phyloP scores from a whole-genome alignment of 2,329 filamentous ascomycete species.

The Microdochium trichocladiopsis region DNA sequence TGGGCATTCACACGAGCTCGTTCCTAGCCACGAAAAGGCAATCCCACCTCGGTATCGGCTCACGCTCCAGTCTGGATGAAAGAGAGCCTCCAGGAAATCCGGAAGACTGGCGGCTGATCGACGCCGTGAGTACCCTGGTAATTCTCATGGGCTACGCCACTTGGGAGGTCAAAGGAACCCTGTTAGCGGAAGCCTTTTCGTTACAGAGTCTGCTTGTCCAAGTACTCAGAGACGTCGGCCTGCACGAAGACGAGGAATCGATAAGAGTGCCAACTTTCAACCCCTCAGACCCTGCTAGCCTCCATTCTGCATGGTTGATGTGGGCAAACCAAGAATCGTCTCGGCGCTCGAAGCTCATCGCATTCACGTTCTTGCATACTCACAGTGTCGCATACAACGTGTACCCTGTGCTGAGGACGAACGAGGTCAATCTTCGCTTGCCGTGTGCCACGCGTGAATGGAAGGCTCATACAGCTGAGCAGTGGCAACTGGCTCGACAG shows the following conservation, averaged over 20 bases:
- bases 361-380: conserved; percentile 29
- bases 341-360: conserved; percentile 26
- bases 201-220: conserved; percentile 24
- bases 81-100: not conserved
- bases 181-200: conserved; percentile 25
- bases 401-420: conserved; percentile 26
- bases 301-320: conserved; percentile 15
- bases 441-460: conserved; percentile 28
- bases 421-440: conserved; percentile 25
- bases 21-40: conserved; percentile 13
- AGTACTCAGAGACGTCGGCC: conserved; percentile 23
- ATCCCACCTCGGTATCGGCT: not conserved
- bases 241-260: conserved; percentile 16
- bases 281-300: conserved; percentile 3
- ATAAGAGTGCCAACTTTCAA: not conserved
- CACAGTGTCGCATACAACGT: conserved; percentile 30
- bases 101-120: conserved; percentile 19
- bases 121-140: conserved; percentile 24
- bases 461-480: conserved; percentile 20
- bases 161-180: conserved; percentile 23
- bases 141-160: conserved; percentile 29
- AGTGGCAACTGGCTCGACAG: conserved; percentile 18
- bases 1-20: conserved; percentile 16
- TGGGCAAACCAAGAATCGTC: conserved; percentile 24
- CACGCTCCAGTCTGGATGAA: not conserved